Base-by-base conservation (phyloP, 192 early-diverging fungal genomes). In the Entomortierella lignicola region DNA sequence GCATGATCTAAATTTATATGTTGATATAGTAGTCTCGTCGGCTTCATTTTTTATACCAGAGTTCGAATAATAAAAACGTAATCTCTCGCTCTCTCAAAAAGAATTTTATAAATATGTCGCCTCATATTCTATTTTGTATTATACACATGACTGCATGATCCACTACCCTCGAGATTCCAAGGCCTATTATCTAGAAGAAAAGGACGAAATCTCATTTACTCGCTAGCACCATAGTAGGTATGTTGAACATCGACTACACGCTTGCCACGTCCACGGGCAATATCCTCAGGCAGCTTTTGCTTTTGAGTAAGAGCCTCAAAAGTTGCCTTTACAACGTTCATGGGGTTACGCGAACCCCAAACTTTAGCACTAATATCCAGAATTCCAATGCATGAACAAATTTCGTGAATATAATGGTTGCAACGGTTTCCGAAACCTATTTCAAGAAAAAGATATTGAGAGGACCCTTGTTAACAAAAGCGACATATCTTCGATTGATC, bases 261-360 rank as follows among this genome's bases (percentile, higher is more conserved):
- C 71, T 93, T 88, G 21, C 98, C 98, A 55, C 98, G 85, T 43
- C 88, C 87, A 82, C 85, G 86, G 20, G 98, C 97, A 85, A 99
- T 89, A 34, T 98, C 93, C 48, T 89, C 85, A 13, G 97, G 95
- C 8, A 89, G 81, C 71, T 87, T 90, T 85, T 99, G 98, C 60
- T 82, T 70, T 18, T 81, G 66, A 20, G 67, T 55, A 12, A 99
- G 81, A 15, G 98, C 98, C 81, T 92, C 95, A 82, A 98, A 98
- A 15, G 94, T 93, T 10, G 90, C 92, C 87, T 99, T 98, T 87
- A 99, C 91, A 32, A 99, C 96, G 82, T 99, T 99, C 94, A 99
- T 95, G 4, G 95, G 95, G 81, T 96, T 98, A 43, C 88, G 86
- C n/a, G 95, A 97, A 5, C 97, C 96, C 66, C 86, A 81, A 32